Evolutionary conservation across 2,329 filamentous ascomycete genomes (phyloP).

Genomic region (Ophiobolus disseminans): DNA sequence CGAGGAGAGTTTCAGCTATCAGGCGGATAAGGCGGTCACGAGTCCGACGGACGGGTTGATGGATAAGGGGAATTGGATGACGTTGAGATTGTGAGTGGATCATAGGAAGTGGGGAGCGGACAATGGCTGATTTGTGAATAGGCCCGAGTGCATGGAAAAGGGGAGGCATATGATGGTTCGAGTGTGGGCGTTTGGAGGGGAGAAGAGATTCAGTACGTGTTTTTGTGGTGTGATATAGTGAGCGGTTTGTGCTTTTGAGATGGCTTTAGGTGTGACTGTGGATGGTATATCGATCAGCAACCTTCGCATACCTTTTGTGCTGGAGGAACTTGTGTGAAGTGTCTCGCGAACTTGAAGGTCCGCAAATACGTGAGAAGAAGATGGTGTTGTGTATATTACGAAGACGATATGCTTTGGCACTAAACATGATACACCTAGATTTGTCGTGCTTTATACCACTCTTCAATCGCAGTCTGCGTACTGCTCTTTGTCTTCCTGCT

Average conservation of each 20-base stretch:
- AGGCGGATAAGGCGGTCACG: conserved; percentile 22
- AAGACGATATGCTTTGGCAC: neutral
- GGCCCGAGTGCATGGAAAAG: conserved; percentile 30
- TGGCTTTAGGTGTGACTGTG: neutral
- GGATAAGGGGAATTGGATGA: conserved; percentile 40
- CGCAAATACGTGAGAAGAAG: neutral
- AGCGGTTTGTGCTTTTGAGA: neutral
- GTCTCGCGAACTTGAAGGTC: neutral
- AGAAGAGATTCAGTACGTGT: conserved; percentile 30
- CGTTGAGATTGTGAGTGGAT: conserved; percentile 20
- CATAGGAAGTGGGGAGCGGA: too few relatives aligned
- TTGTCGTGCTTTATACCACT: conserved; percentile 17
- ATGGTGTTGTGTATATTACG: neutral
- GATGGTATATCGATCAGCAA: neutral
- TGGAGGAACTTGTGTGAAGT: too few relatives aligned
- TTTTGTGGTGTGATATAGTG: conserved; percentile 33
- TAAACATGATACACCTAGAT: too few relatives aligned
- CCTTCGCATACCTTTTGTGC: neutral
- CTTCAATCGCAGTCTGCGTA: conserved; percentile 18
- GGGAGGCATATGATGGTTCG: conserved; percentile 41
- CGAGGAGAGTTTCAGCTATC: conserved; percentile 31
- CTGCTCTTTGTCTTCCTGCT: conserved; percentile 7
- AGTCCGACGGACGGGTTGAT: conserved; percentile 22
- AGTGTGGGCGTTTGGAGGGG: conserved; percentile 28
- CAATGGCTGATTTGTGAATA: conserved; percentile 7